Base-by-base conservation (phyloP, 2,329 filamentous ascomycete species). In the Anisogramma anomala region DNA sequence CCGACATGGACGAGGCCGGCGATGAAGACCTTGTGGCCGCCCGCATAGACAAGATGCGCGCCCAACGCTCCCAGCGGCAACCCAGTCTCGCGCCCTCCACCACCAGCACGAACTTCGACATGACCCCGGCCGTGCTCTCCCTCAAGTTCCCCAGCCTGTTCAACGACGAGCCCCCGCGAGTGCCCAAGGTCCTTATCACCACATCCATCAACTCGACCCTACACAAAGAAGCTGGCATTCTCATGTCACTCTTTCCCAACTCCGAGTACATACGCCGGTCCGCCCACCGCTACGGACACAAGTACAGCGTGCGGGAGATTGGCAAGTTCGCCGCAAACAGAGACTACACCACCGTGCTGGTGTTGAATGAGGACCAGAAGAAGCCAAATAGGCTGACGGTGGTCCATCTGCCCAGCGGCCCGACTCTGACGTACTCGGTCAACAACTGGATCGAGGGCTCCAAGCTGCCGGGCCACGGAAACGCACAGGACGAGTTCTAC, bases 281-380 rank as follows among this genome's bases (percentile, higher is more conserved):
- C 6, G 77, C 79, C 9, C 87, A 95, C 60, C 78, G 78, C 39
- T 86, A 88, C 60, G 77, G 79, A 7, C 79, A 95, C 69, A 93
- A 94, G 58, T 96, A 94, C 67, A 89, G 82, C 18, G 72, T 98
- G 18, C 76, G 84, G 36, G 91, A 98, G 60, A 96, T 98, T 50
- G 77, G 83, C 54, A 76, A 79, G 49, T 96, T 89, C 57, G 89
- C 89, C 26, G 62, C 76, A 11, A 86, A 89, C 54, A 74, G 86
- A 33, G 77, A 82, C 30, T 96, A 84, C 64, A 94, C 87, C 0
- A 75, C 86, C 18, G 69, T 98, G 3, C 66, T 95, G 2, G 76
- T 98, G 13, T 67, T 95, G 13, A 85, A 87, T 55, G 88, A 98
- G 62, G 87, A 95, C 57, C 74, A 78, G 51, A 98, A 98, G 65